These are phyloP conservation scores for Ensete glaucum DNA, from an alignment of 176 grass and related monocot genomes.

Conservation along the genomic window DNA sequence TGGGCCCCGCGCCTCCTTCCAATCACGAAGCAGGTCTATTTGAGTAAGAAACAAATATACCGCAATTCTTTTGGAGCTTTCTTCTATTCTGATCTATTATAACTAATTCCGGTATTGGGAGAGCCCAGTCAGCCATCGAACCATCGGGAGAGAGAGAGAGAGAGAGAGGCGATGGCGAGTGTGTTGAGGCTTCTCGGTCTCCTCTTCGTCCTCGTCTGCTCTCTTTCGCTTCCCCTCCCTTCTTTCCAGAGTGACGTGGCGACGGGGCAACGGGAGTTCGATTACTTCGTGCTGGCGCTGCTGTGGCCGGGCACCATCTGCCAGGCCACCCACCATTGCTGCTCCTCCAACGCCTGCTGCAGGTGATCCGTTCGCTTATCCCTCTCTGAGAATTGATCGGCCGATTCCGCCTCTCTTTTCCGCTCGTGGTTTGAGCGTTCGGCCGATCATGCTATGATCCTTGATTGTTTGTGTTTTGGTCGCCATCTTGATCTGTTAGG, in stretches of 20 bases:
- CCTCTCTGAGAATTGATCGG: neutral
- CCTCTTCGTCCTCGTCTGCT: constrained; percentile 17
- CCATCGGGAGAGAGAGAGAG: neutral
- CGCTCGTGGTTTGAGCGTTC: neutral
- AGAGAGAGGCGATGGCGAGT: constrained; percentile 21
- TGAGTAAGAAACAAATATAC: no score
- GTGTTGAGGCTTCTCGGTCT: constrained; percentile 16
- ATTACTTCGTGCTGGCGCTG: constrained; percentile 76
- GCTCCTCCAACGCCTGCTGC: constrained; percentile 88
- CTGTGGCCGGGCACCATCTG: constrained; percentile 84
- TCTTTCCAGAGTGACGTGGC: constrained; percentile 8
- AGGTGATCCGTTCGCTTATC: constrained; percentile 21
- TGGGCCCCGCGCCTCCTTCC: no score
- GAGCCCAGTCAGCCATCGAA: neutral
- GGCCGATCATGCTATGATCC: no score
- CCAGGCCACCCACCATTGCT: constrained; percentile 54
- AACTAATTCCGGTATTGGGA: no score
- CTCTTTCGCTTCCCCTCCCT: constrained; percentile 17
- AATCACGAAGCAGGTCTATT: no score
- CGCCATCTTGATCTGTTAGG: neutral
- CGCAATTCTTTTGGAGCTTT: no score
- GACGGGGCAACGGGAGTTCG: constrained; percentile 46
- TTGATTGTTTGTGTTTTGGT: neutral
- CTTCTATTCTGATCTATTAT: no score
- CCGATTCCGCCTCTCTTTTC: neutral